These are phyloP conservation scores for Macadamia integrifolia DNA, from an alignment of 164 flowering plant species.

Conservation along the genomic window DNA sequence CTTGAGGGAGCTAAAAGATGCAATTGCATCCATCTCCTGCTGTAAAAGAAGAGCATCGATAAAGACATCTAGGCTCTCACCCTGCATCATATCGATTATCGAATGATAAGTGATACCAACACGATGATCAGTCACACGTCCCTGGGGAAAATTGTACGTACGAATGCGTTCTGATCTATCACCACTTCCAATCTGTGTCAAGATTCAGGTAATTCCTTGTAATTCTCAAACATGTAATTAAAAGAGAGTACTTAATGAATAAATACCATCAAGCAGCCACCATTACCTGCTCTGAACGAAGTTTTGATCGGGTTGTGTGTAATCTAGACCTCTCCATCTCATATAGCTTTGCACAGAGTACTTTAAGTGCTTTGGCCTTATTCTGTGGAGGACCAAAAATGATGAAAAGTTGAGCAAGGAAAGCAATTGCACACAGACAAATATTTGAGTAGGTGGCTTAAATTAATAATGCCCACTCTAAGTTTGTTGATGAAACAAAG, in stretches of 20 bases:
- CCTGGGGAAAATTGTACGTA: constrained; percentile 95
- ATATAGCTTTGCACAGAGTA: constrained; percentile 80
- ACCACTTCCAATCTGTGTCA: constrained; percentile 88
- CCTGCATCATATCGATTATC: constrained; percentile 66
- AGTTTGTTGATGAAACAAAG: too few species aligned
- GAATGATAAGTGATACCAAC: constrained; percentile 83
- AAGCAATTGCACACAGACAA: too few species aligned
- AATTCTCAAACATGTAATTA: background rate
- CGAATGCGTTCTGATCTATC: constrained; percentile 96
- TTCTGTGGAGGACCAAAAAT: constrained; percentile 38
- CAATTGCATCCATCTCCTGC: constrained; percentile 91
- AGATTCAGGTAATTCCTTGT: background rate
- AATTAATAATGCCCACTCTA: too few species aligned
- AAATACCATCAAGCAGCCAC: too few species aligned
- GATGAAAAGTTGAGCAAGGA: background rate
- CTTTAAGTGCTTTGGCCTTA: constrained; percentile 91
- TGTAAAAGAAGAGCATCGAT: constrained; percentile 78
- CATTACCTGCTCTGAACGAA: constrained; percentile 82
- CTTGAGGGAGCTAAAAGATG: constrained; percentile 41
- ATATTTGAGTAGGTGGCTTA: too few species aligned
- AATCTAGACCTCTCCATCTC: constrained; percentile 76
- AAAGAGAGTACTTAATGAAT: background rate
- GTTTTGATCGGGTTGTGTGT: constrained; percentile 59
- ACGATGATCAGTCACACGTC: constrained; percentile 97
- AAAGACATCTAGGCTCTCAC: constrained; percentile 71